phyloP scores from a whole-genome alignment of 2,329 filamentous ascomycete species.

The Phaeosphaeria sp. region DNA sequence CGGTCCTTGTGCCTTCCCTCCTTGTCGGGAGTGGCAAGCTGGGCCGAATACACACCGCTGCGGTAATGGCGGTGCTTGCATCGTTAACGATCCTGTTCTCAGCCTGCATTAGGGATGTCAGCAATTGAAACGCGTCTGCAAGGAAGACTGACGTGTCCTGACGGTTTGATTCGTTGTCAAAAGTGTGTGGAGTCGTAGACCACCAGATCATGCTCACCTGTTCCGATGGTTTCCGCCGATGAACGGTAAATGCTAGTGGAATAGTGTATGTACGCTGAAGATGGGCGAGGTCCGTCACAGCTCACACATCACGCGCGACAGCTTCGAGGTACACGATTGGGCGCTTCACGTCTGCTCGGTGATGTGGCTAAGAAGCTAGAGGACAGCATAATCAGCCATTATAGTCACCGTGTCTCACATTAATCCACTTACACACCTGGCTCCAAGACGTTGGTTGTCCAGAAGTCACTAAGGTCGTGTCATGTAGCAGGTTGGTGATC shows the following conservation, averaged over 20 bases:
- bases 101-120: neutral
- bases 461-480: neutral
- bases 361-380: neutral
- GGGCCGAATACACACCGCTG: conserved; percentile 29
- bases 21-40: conserved; percentile 24
- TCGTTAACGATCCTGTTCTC: conserved; percentile 2
- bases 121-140: neutral
- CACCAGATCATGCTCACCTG: neutral
- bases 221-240: neutral
- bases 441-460: neutral
- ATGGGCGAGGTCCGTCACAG: neutral
- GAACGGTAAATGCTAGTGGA: neutral
- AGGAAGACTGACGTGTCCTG: neutral
- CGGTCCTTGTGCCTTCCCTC: conserved; percentile 26
- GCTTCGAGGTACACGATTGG: neutral
- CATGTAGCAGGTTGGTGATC: neutral
- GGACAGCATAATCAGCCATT: neutral
- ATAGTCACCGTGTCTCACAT: neutral
- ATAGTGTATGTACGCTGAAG: neutral
- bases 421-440: neutral
- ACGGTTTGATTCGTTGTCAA: neutral
- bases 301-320: neutral
- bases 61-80: conserved; percentile 28
- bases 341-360: neutral
- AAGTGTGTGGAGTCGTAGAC: neutral